phyloP scores from a whole-genome alignment of 116 monocot genomes.

The Trichopus zeylanicus region DNA sequence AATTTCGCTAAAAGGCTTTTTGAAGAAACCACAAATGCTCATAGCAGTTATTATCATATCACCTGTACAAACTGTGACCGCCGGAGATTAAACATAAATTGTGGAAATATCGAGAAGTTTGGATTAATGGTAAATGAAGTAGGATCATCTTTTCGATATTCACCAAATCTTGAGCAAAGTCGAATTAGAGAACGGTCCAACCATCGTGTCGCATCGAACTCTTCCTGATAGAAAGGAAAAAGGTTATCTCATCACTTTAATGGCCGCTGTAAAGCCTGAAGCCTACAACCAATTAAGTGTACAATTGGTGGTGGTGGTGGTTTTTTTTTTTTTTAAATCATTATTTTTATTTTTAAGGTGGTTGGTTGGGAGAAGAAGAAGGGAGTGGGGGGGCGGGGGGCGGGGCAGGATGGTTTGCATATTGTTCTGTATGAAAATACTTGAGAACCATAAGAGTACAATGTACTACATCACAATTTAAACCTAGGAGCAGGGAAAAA shows the following conservation, averaged over 20 bases:
- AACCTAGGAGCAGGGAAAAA: not conserved
- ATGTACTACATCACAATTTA: not conserved
- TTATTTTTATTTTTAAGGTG: too few relatives aligned
- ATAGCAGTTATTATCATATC: not conserved
- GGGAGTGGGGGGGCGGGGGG: too few relatives aligned
- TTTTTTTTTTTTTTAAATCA: too few relatives aligned
- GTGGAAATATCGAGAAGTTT: constrained; percentile 85
- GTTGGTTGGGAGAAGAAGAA: too few relatives aligned
- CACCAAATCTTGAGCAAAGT: constrained; percentile 87
- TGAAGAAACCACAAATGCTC: not conserved
- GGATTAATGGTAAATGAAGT: constrained; percentile 71
- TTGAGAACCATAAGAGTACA: too few relatives aligned
- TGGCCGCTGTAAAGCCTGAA: not conserved
- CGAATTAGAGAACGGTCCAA: constrained; percentile 87
- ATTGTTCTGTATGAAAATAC: too few relatives aligned
- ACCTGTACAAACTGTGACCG: constrained; percentile 96
- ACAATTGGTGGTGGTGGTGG: too few relatives aligned
- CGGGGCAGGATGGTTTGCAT: too few relatives aligned
- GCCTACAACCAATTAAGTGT: not conserved
- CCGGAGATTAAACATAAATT: constrained; percentile 90
- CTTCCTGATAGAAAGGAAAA: constrained; percentile 49
- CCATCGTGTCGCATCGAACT: constrained; percentile 92
- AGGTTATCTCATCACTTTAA: not conserved
- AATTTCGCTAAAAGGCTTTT: not conserved
- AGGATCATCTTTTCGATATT: constrained; percentile 95